Percentiles rank a stretch among this genome's conserved stretches.
These are phyloP conservation scores for Ophiostoma sp. DNA, from an alignment of 2,329 filamentous ascomycete genomes.

Conservation along the genomic window DNA sequence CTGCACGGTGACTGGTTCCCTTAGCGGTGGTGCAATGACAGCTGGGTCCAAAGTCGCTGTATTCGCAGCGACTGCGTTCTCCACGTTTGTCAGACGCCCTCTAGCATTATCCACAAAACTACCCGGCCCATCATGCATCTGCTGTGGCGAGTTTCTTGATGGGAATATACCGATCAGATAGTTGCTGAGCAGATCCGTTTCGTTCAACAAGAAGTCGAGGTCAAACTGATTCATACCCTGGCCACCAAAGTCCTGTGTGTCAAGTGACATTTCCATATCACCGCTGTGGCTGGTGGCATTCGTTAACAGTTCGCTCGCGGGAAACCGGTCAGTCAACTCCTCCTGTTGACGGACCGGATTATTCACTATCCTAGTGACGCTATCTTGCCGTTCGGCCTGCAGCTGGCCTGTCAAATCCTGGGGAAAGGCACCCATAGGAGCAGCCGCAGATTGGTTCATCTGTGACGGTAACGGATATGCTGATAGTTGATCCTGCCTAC, in stretches of 20 bases:
- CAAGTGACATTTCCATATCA: background rate
- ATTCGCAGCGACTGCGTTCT: background rate
- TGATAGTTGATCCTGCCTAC: background rate
- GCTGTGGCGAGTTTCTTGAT: background rate
- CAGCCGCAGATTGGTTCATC: background rate
- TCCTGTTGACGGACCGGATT: too few relatives aligned
- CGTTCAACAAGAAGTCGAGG: conserved; percentile 12
- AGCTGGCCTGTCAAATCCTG: background rate
- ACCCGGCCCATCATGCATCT: background rate
- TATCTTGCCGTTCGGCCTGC: background rate
- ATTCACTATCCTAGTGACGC: too few relatives aligned
- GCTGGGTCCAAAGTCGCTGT: background rate
- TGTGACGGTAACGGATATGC: background rate
- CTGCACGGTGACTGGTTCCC: background rate
- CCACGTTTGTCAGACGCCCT: background rate
- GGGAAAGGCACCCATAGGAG: background rate
- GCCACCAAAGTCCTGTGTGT: background rate
- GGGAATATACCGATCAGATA: conserved; percentile 16
- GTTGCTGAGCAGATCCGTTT: conserved; percentile 14
- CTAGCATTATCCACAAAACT: background rate
- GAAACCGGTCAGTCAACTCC: too few relatives aligned
- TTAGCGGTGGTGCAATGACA: background rate
- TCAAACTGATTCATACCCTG: conserved; percentile 6
- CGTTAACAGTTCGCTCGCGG: too few relatives aligned
- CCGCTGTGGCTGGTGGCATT: background rate